phyloP scores from a whole-genome alignment of 768 basidiomycete species.

The Hypsizygus marmoreus region DNA sequence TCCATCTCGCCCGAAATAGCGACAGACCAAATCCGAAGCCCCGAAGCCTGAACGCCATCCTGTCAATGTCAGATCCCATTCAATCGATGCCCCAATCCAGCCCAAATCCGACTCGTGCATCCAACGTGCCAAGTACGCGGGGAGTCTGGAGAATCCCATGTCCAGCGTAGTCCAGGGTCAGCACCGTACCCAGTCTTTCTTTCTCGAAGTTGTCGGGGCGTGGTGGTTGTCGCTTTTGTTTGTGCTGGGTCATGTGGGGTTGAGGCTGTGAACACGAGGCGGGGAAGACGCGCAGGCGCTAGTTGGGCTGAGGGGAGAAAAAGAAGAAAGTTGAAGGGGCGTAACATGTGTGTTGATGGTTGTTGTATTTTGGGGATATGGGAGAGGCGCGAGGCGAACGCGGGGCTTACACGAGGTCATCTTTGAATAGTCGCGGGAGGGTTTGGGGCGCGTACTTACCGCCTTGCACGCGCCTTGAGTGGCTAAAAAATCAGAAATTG shows the following conservation, averaged over 20 bases:
- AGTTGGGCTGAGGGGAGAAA: slow-evolving; percentile 8
- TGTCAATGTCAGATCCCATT: not conserved
- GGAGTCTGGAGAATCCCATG: slow-evolving; percentile 3
- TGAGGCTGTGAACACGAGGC: slow-evolving; percentile 14
- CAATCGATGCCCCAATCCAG: not conserved
- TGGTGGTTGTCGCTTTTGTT: no score
- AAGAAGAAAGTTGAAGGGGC: no score
- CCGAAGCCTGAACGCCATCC: slow-evolving; percentile 9
- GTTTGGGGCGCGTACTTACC: no score
- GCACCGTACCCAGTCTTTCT: not conserved
- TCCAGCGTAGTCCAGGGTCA: not conserved
- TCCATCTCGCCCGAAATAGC: not conserved
- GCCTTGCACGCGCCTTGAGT: no score
- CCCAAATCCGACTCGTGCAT: slow-evolving; percentile 3
- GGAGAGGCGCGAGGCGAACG: slow-evolving; percentile 3
- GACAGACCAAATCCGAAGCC: no score
- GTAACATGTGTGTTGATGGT: slow-evolving; percentile 1
- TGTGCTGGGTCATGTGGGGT: slow-evolving; percentile 1
- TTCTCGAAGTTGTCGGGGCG: slow-evolving; percentile 4
- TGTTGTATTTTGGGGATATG: not conserved
- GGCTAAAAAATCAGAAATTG: no score
- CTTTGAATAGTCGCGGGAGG: no score
- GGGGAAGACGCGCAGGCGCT: slow-evolving; percentile 14
- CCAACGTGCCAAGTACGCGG: slow-evolving; percentile 7
- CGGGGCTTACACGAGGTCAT: slow-evolving; percentile 16